These are phyloP conservation scores for Telopea speciosissima DNA, from an alignment of 177 flowering plant species.

Conservation along the genomic window DNA sequence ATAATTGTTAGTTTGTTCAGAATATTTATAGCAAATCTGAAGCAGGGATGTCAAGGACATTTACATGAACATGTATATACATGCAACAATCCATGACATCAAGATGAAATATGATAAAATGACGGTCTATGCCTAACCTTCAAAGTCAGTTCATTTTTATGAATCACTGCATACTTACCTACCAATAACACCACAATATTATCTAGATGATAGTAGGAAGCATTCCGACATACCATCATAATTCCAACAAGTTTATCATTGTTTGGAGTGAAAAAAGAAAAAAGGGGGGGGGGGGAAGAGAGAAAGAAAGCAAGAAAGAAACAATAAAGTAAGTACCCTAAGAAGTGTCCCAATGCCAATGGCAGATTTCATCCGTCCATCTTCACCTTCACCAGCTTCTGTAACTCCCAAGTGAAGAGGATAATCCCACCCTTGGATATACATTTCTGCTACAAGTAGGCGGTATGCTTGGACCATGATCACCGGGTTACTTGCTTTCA, in stretches of 20 bases:
- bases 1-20: not conserved
- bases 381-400: constrained; percentile 99
- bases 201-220: not conserved
- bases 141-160: not conserved
- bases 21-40: not conserved
- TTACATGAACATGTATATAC: not conserved
- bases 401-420: constrained; percentile 97
- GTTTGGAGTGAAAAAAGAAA: not conserved
- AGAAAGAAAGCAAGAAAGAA: not conserved
- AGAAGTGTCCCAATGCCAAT: constrained; percentile 98
- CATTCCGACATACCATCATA: not conserved
- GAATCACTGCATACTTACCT: not conserved
- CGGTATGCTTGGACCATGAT: constrained; percentile 98
- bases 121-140: no score
- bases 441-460: constrained; percentile 92
- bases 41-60: not conserved
- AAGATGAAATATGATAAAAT: not conserved
- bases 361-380: constrained; percentile 98
- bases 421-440: constrained; percentile 97
- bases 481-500: constrained; percentile 99
- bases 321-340: constrained; percentile 42
- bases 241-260: not conserved
- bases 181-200: not conserved
- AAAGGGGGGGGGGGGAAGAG: no score
- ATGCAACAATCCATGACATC: not conserved